Conservation (phyloP, 768 basidiomycete genomes). For the Xanthoconium purpureum region DNA sequence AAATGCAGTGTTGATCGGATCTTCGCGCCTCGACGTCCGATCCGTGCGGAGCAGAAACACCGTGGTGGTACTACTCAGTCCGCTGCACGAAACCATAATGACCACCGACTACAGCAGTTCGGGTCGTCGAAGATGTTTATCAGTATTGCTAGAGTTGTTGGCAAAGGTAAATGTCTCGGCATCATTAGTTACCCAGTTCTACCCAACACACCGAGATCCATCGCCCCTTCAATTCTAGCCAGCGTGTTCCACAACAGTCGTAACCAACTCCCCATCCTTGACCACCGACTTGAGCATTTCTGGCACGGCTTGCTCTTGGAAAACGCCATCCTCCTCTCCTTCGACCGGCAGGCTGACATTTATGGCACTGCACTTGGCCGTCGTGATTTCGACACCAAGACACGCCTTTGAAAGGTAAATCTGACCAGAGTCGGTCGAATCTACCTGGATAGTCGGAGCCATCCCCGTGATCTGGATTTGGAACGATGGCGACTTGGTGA, state of each 20-base stretch:
- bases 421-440: slow-evolving; percentile 93
- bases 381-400: slow-evolving; percentile 81
- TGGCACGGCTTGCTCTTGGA: slow-evolving; percentile 84
- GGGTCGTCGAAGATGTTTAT: no score
- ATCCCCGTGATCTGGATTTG: slow-evolving; percentile 85
- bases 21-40: no score
- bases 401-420: slow-evolving; percentile 87
- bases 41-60: no score
- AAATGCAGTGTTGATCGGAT: no score
- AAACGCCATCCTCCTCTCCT: slow-evolving; percentile 89
- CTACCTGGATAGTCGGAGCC: slow-evolving; percentile 90
- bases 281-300: slow-evolving; percentile 94
- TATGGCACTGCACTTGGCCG: slow-evolving; percentile 89
- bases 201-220: not conserved
- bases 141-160: no score
- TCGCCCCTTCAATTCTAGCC: slow-evolving; percentile 38
- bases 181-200: no score
- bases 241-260: slow-evolving; percentile 83
- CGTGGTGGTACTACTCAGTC: no score
- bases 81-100: no score
- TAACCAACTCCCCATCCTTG: slow-evolving; percentile 78
- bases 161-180: no score
- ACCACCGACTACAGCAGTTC: no score
- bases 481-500: slow-evolving; percentile 93
- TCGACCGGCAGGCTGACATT: slow-evolving; percentile 86